Conservation (phyloP, 495 filamentous ascomycete genomes). For the Podospora fimiseda region DNA sequence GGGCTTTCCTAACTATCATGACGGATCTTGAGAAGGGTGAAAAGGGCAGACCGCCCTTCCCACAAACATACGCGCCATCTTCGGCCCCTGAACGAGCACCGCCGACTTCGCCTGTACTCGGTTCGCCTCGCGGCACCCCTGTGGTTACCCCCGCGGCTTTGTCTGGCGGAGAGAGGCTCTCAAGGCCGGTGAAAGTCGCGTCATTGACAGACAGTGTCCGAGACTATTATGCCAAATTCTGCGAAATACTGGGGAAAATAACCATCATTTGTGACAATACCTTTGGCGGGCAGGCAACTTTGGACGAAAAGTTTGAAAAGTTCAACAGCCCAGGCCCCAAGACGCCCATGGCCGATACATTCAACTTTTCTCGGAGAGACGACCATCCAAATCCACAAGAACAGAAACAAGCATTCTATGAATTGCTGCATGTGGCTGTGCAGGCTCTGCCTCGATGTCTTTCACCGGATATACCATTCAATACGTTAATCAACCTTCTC, state of each 20-base stretch:
- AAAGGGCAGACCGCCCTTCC: slow-evolving; percentile 74
- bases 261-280: slow-evolving; percentile 93
- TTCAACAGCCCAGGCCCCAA: slow-evolving; percentile 80
- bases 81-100: slow-evolving; percentile 37
- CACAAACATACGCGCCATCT: slow-evolving; percentile 47
- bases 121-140: slow-evolving; percentile 31
- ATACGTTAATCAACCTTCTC: slow-evolving; percentile 87
- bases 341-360: slow-evolving; percentile 89
- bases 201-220: slow-evolving; percentile 68
- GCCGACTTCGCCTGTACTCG: slow-evolving; percentile 49
- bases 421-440: slow-evolving; percentile 89
- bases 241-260: slow-evolving; percentile 90
- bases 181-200: slow-evolving; percentile 66
- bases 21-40: slow-evolving; percentile 86
- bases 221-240: slow-evolving; percentile 83
- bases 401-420: slow-evolving; percentile 91
- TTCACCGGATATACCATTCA: slow-evolving; percentile 84
- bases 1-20: slow-evolving; percentile 88
- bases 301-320: slow-evolving; percentile 94
- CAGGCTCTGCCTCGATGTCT: slow-evolving; percentile 91
- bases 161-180: slow-evolving; percentile 51
- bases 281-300: slow-evolving; percentile 88
- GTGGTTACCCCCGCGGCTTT: slow-evolving; percentile 22
- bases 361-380: slow-evolving; percentile 78
- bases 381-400: slow-evolving; percentile 68